These are phyloP conservation scores for Fusarium continuum DNA, from an alignment of 2,329 filamentous ascomycete genomes.

Conservation along the genomic window DNA sequence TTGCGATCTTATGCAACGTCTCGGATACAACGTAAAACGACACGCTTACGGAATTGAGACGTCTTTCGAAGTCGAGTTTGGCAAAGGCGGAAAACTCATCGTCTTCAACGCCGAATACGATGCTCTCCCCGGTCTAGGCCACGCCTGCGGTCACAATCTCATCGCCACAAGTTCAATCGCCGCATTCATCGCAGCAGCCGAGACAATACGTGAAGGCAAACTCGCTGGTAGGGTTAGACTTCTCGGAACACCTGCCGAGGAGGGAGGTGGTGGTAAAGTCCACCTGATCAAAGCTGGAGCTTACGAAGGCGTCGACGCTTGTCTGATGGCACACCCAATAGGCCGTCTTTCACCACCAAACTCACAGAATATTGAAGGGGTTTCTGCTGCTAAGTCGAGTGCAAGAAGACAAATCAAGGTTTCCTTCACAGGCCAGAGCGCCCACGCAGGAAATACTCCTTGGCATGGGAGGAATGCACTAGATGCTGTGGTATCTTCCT, in stretches of 20 bases:
- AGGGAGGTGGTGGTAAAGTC: slow-evolving; percentile 62
- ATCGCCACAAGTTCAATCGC: slow-evolving; percentile 29
- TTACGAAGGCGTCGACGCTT: slow-evolving; percentile 50
- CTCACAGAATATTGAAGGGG: slow-evolving; percentile 37
- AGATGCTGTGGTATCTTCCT: slow-evolving; percentile 62
- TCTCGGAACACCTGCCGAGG: slow-evolving; percentile 62
- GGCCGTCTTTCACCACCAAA: slow-evolving; percentile 6
- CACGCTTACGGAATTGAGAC: slow-evolving; percentile 18
- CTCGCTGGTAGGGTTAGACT: slow-evolving; percentile 7
- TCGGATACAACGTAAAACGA: slow-evolving; percentile 16
- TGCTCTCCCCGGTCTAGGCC: slow-evolving; percentile 21
- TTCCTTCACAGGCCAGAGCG: slow-evolving; percentile 62
- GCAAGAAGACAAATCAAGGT: slow-evolving; percentile 61
- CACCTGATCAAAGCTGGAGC: slow-evolving; percentile 56
- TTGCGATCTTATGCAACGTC: slow-evolving; percentile 5
- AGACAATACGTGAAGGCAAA: slow-evolving; percentile 3
- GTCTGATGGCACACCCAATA: slow-evolving; percentile 44
- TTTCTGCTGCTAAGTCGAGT: slow-evolving; percentile 55
- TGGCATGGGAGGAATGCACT: slow-evolving; percentile 69
- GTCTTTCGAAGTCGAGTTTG: slow-evolving; percentile 25
- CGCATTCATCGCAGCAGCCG: slow-evolving; percentile 27
- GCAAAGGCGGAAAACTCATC: slow-evolving; percentile 15
- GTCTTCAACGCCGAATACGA: slow-evolving; percentile 35
- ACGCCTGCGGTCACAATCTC: slow-evolving; percentile 29
- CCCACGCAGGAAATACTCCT: slow-evolving; percentile 65